These are phyloP conservation scores for Phialophora expanda DNA, from an alignment of 2,329 filamentous ascomycete species.

Conservation along the genomic window DNA sequence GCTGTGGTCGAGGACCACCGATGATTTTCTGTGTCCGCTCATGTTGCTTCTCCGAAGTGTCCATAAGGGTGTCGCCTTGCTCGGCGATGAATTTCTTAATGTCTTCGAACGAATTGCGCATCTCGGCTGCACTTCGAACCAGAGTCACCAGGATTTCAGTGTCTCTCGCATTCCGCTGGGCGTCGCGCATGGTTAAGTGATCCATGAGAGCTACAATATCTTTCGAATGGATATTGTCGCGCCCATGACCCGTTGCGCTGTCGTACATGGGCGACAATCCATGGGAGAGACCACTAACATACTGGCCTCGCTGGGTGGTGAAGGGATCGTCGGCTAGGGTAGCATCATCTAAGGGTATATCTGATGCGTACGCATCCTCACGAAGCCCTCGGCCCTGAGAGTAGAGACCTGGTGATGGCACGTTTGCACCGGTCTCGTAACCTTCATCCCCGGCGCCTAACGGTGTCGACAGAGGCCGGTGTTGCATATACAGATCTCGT, in stretches of 20 bases:
- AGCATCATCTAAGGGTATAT: constrained; percentile 15
- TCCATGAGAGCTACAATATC: constrained; percentile 98
- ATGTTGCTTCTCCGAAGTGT: constrained; percentile 83
- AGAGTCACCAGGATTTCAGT: constrained; percentile 95
- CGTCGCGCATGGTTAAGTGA: constrained; percentile 95
- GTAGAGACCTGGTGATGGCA: constrained; percentile 35
- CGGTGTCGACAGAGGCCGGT: constrained; percentile 55
- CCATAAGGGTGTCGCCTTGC: constrained; percentile 87
- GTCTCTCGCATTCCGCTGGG: constrained; percentile 91
- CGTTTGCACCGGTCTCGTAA: constrained; percentile 76
- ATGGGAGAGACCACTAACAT: constrained; percentile 84
- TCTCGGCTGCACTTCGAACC: constrained; percentile 91
- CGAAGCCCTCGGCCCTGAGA: constrained; percentile 21
- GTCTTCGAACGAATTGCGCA: constrained; percentile 94
- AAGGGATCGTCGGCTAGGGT: constrained; percentile 66
- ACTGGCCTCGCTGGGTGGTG: constrained; percentile 65
- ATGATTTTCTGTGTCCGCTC: constrained; percentile 84
- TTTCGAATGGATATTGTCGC: constrained; percentile 91
- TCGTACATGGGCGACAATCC: constrained; percentile 95
- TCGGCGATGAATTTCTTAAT: constrained; percentile 91
- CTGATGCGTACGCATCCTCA: constrained; percentile 31
- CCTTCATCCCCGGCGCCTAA: constrained; percentile 80
- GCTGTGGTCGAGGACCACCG: constrained; percentile 83
- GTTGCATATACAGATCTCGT: constrained; percentile 45
- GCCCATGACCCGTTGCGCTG: constrained; percentile 80